phyloP scores from a whole-genome alignment of 306 rosid genomes.

The Luffa aegyptiaca region DNA sequence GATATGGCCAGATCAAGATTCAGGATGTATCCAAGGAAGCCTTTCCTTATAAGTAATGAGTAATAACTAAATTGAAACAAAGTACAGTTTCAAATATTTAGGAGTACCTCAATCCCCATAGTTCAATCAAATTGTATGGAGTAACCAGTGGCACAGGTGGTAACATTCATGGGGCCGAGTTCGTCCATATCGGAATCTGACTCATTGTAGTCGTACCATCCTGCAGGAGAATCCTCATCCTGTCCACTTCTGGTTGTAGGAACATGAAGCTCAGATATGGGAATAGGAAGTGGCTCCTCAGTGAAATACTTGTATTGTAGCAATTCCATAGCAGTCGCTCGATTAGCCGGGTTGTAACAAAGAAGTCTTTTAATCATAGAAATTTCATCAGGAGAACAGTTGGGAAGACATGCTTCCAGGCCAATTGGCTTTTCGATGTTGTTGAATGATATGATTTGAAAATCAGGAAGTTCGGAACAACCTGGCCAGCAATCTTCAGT shows the following conservation, averaged over 20 bases:
- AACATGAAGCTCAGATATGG: conserved; percentile 43
- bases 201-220: conserved; percentile 34
- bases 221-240: conserved; percentile 33
- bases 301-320: conserved; percentile 56
- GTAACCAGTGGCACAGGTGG: conserved; percentile 46
- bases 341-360: conserved; percentile 62
- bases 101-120: conserved; percentile 22
- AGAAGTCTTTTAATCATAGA: conserved; percentile 42
- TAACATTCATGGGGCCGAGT: conserved; percentile 36
- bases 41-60: not conserved
- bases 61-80: not conserved
- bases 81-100: not conserved
- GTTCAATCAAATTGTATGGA: conserved; percentile 58
- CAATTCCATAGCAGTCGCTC: conserved; percentile 62
- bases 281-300: conserved; percentile 63
- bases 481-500: conserved; percentile 68
- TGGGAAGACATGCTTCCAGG: conserved; percentile 44
- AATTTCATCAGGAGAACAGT: conserved; percentile 33
- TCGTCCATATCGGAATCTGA: conserved; percentile 83
- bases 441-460: conserved; percentile 38
- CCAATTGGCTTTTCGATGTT: conserved; percentile 55
- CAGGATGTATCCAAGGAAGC: not conserved
- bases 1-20: not conserved
- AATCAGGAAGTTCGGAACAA: conserved; percentile 67
- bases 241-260: conserved; percentile 34